Conservation (phyloP, 1,139 yeast genomes). For the Pichia sp. region DNA sequence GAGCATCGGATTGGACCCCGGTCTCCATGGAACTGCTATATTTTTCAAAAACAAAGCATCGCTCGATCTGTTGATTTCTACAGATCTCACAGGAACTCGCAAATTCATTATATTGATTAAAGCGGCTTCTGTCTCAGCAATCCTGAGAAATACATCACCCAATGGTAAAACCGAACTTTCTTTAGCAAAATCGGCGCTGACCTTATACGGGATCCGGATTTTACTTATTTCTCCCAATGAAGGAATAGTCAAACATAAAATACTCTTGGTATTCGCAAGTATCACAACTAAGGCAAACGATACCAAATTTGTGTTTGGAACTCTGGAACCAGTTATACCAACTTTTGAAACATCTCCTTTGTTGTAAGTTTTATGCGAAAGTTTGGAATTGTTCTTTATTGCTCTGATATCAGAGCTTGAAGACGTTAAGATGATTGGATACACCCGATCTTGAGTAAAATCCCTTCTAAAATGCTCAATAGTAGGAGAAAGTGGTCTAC, state of each 20-base stretch:
- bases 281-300: constrained; percentile 22
- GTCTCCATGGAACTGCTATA: constrained; percentile 66
- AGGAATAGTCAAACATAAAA: constrained; percentile 42
- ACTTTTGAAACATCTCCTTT: constrained; percentile 46
- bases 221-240: constrained; percentile 41
- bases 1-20: constrained; percentile 80
- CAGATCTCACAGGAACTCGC: constrained; percentile 25
- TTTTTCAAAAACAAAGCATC: constrained; percentile 55
- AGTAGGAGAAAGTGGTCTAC: constrained; percentile 59
- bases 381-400: constrained; percentile 49
- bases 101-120: constrained; percentile 36
- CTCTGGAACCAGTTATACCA: constrained; percentile 39
- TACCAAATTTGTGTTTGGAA: constrained; percentile 20
- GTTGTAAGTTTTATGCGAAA: constrained; percentile 47
- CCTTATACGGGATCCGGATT: constrained; percentile 30
- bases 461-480: constrained; percentile 41
- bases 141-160: constrained; percentile 67
- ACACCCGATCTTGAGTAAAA: constrained; percentile 26
- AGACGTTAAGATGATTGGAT: constrained; percentile 49
- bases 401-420: constrained; percentile 61
- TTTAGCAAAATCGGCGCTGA: constrained; percentile 32
- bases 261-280: constrained; percentile 28
- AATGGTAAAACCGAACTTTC: constrained; percentile 48
- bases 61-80: constrained; percentile 22
- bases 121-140: constrained; percentile 48